These are phyloP conservation scores for Diaporthe nobilis DNA, from an alignment of 2,329 filamentous ascomycete species.

Conservation along the genomic window DNA sequence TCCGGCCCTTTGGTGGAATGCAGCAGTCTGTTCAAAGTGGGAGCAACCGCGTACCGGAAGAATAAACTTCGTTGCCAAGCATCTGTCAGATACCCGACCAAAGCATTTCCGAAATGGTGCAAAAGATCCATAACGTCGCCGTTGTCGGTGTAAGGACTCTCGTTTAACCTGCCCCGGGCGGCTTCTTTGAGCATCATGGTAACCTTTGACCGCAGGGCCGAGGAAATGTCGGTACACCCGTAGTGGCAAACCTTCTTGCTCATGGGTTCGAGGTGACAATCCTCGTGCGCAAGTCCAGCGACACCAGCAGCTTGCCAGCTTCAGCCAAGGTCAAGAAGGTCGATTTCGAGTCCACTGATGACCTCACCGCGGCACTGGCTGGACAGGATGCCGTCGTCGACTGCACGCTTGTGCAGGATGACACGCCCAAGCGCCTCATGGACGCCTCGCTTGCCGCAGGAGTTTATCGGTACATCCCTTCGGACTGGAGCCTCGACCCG, in stretches of 20 bases:
- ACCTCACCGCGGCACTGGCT: conserved; percentile 3
- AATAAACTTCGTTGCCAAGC: background rate
- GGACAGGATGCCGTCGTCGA: conserved; percentile 34
- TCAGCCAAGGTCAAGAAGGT: conserved; percentile 21
- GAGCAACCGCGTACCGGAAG: background rate
- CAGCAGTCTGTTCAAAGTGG: background rate
- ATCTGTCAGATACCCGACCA: background rate
- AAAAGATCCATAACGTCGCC: background rate
- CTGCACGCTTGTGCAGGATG: conserved; percentile 25
- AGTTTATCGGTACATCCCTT: conserved; percentile 32
- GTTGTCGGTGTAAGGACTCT: background rate
- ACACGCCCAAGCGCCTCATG: conserved; percentile 23
- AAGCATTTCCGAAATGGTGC: background rate
- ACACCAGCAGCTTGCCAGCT: conserved; percentile 1
- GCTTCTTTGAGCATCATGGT: background rate
- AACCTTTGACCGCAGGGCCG: background rate
- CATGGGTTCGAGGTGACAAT: conserved; percentile 5
- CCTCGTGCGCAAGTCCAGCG: conserved; percentile 14
- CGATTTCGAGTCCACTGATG: conserved; percentile 16
- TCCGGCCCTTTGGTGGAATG: too few species aligned
- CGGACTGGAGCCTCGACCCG: conserved; percentile 34
- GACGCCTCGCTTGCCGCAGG: conserved; percentile 26
- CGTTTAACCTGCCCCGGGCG: background rate
- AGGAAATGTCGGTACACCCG: conserved; percentile 10
- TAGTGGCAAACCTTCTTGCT: conserved; percentile 12